Conservation (phyloP, 225 moss, liverwort and hornwort genomes). For the Rhytidiadelphus loreus region DNA sequence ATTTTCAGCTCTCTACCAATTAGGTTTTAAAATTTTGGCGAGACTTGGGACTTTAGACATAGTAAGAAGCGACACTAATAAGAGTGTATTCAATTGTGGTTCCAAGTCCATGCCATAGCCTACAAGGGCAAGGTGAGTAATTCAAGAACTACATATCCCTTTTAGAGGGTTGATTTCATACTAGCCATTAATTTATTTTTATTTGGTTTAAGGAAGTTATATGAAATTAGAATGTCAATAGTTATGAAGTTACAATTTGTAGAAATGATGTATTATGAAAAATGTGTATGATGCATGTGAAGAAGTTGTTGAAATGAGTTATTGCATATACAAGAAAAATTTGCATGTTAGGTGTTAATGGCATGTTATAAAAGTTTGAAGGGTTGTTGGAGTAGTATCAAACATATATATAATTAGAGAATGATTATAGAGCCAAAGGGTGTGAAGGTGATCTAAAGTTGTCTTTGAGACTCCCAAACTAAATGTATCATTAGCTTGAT, state of each 20-base stretch:
- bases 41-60: neutral
- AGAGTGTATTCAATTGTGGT: rapidly evolving
- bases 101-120: neutral
- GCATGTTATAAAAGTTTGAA: too few relatives aligned
- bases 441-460: neutral
- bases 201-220: neutral
- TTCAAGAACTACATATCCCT: rapidly evolving
- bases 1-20: neutral
- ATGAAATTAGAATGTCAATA: too few relatives aligned
- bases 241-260: neutral
- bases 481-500: neutral
- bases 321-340: neutral
- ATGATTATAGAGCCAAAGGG: rapidly evolving
- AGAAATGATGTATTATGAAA: neutral
- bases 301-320: neutral
- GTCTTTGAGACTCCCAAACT: neutral
- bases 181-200: neutral
- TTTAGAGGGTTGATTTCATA: neutral
- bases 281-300: neutral
- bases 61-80: neutral
- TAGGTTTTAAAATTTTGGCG: rapidly evolving
- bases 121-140: neutral
- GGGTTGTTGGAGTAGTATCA: neutral
- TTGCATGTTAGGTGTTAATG: neutral
- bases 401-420: neutral